Base-by-base conservation (phyloP, 345 rosid genomes). In the Microcos paniculata region DNA sequence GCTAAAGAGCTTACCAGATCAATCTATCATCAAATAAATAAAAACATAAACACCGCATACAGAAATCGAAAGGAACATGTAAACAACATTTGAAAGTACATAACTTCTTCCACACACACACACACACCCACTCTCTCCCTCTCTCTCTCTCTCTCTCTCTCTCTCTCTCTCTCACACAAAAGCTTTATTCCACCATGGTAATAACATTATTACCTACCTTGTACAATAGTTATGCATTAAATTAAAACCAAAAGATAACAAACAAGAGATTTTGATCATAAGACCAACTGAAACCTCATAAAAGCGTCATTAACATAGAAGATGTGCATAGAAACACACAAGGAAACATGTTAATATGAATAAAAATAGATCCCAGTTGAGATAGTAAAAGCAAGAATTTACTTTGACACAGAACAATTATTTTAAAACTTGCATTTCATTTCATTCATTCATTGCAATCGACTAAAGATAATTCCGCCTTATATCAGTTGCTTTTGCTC, bases 361-460 rank as follows among this genome's bases (percentile, higher is more conserved):
- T 42, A n/a, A n/a, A n/a, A n/a, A 65, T 65, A 13, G 26, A 23
- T 43, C 70, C 33, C 33, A 23, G 2, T 35, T 35, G 38, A 6
- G 38, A 35, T 35, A 35, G 6, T 6, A 35, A 35, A 35, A 35
- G 38, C 38, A 35, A 35, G 3, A 6, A 2, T 63, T 5, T 21
- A 8, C 6, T 64, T 21, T 40, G 11, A 21, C 5, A 64, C 49
- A 40, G 8, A n/a, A 61, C n/a, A 63, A n/a, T n/a, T n/a, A 3
- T 1, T 23, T 55, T 23, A 23, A 56, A 56, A 56, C 30, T 23
- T 6, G 5, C 61, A 2, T 23, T 23, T 23, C 31, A 57, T 57
- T 24, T 24, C 43, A 62, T 46, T 16, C 72, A 30, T 28, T 28
- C 72, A 68, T 68, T 46, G 6, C n/a, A 68, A 68, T 68, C 72